These are phyloP conservation scores for Solioccasus polychromus DNA, from an alignment of 768 basidiomycete genomes.

Conservation along the genomic window DNA sequence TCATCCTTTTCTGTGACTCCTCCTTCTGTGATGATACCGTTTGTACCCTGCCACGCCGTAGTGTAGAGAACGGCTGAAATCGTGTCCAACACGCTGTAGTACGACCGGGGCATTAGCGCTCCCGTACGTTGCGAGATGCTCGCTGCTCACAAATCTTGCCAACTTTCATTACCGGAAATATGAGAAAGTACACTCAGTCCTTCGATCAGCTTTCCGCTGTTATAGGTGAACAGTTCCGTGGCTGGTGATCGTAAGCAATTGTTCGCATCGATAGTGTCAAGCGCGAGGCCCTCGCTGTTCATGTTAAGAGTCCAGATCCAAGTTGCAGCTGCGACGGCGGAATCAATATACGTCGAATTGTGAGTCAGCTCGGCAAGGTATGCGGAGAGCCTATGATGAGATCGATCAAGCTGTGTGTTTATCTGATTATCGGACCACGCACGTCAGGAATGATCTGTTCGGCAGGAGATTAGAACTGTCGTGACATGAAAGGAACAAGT, in stretches of 20 bases:
- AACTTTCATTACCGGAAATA: constrained; percentile 40
- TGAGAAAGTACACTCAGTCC: constrained; percentile 44
- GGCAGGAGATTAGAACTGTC: background rate
- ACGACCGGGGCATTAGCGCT: too few species aligned
- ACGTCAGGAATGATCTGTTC: constrained; percentile 41
- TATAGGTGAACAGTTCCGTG: constrained; percentile 52
- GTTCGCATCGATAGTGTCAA: constrained; percentile 46
- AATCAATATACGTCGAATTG: constrained; percentile 43
- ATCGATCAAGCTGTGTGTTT: too few species aligned
- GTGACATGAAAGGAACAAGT: background rate
- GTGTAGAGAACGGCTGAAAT: constrained; percentile 43
- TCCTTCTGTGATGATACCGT: constrained; percentile 55
- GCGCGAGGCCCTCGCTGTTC: constrained; percentile 39
- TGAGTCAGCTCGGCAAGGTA: constrained; percentile 46
- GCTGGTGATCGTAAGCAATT: constrained; percentile 47
- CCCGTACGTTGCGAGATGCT: too few species aligned
- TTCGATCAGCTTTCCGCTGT: constrained; percentile 53
- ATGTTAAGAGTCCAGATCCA: constrained; percentile 50
- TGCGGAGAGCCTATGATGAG: constrained; percentile 40
- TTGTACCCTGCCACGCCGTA: constrained; percentile 42
- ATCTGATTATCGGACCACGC: too few species aligned
- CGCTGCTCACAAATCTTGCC: constrained; percentile 39
- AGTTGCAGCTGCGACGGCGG: constrained; percentile 44
- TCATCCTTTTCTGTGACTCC: constrained; percentile 38
- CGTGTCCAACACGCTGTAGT: constrained; percentile 37